These are phyloP conservation scores for Phoenix dactylifera DNA, from an alignment of 176 grass and related monocot species.

Conservation along the genomic window DNA sequence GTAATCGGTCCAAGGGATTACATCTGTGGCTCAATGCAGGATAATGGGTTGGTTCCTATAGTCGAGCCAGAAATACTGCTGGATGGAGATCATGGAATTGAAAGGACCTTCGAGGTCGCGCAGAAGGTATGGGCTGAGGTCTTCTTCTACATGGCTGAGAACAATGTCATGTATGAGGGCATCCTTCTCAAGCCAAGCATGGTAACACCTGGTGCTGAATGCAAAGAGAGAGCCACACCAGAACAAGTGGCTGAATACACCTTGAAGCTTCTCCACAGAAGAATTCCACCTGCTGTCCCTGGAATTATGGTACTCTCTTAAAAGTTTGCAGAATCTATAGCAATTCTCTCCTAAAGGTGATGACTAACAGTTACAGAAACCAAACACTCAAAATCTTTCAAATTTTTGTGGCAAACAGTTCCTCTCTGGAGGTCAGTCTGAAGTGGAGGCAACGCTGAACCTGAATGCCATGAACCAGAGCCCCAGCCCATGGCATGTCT, in stretches of 20 bases:
- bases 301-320: constrained; percentile 73
- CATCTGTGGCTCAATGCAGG: constrained; percentile 25
- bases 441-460: constrained; percentile 92
- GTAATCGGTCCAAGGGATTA: background rate
- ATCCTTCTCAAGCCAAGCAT: constrained; percentile 99
- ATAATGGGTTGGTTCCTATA: constrained; percentile 94
- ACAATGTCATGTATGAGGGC: constrained; percentile 84
- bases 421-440: constrained; percentile 91
- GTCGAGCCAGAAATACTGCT: constrained; percentile 96
- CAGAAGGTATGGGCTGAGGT: constrained; percentile 87
- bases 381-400: background rate
- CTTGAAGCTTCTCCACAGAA: constrained; percentile 82
- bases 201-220: constrained; percentile 92
- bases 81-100: constrained; percentile 77
- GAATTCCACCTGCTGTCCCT: constrained; percentile 83
- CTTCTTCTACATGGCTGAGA: constrained; percentile 85
- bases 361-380: background rate
- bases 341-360: too few species aligned
- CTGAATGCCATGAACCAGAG: constrained; percentile 97
- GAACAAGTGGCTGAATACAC: constrained; percentile 78
- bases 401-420: constrained; percentile 42
- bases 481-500: constrained; percentile 89
- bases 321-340: too few species aligned
- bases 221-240: constrained; percentile 60
- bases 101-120: constrained; percentile 81